Percentiles rank a stretch among this genome's conserved stretches.
Conservation (phyloP, 2,329 filamentous ascomycete genomes). For the Coniochaeta hoffmannii region DNA sequence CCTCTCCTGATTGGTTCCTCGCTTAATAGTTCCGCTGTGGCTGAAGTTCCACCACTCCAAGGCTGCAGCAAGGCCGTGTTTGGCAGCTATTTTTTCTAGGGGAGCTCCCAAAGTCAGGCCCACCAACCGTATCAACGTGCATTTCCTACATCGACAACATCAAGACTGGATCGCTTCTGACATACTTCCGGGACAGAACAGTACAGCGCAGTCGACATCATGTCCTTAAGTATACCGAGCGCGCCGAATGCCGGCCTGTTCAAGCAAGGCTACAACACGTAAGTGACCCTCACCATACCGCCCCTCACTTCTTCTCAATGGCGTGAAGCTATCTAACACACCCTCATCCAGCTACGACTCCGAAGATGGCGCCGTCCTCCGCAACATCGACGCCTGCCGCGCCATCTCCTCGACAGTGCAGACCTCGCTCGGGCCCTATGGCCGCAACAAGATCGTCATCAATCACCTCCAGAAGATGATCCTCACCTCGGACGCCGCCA, state of each 20-base stretch:
- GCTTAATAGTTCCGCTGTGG: not conserved
- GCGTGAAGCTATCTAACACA: conserved; percentile 21
- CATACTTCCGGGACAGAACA: not conserved
- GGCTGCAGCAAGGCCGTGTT: not conserved
- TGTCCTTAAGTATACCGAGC: conserved; percentile 95
- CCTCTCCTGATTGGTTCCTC: not conserved
- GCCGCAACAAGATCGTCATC: conserved; percentile 99
- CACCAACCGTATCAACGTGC: not conserved
- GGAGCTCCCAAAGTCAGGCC: conserved; percentile 1
- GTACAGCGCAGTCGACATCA: conserved; percentile 29
- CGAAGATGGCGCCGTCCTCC: conserved; percentile 96
- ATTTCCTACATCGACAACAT: not conserved
- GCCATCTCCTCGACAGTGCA: conserved; percentile 94
- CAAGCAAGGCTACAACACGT: conserved; percentile 96
- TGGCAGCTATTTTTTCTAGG: conserved; percentile 3
- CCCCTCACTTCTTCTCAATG: conserved; percentile 8
- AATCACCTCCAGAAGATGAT: conserved; percentile 99
- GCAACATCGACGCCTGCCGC: conserved; percentile 97
- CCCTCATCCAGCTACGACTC: conserved; percentile 77
- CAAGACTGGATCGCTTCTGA: not conserved
- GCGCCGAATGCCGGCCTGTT: conserved; percentile 91
- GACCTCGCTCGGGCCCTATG: conserved; percentile 93
- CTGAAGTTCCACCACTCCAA: not conserved
- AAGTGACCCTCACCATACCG: conserved; percentile 26
- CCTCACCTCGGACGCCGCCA: conserved; percentile 93